phyloP scores from a whole-genome alignment of 805 yeast genomes.

The Candida ponderosae region DNA sequence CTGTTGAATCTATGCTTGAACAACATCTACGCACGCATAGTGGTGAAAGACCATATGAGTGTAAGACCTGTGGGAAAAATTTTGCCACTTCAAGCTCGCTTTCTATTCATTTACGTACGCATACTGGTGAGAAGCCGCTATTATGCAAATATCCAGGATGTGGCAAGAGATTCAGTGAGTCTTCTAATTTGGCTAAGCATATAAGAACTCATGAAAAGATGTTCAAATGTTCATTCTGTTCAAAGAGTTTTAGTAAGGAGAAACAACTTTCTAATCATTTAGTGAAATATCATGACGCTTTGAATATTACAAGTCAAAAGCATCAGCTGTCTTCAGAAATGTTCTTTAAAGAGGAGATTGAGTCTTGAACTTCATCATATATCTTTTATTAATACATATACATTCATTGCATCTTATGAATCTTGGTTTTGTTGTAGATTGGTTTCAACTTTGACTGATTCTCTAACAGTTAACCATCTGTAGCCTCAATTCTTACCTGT shows the following conservation, averaged over 20 bases:
- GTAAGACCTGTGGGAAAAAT: conserved; percentile 63
- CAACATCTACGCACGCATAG: conserved; percentile 84
- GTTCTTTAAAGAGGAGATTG: too few relatives aligned
- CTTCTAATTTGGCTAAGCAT: conserved; percentile 84
- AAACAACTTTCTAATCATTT: conserved; percentile 39
- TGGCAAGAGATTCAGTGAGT: conserved; percentile 78
- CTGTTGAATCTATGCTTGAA: conserved; percentile 66
- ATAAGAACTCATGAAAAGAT: conserved; percentile 64
- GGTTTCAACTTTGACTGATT: too few relatives aligned
- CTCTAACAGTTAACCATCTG: too few relatives aligned
- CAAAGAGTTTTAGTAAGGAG: conserved; percentile 41
- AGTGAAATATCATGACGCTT: conserved; percentile 13
- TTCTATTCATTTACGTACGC: conserved; percentile 77
- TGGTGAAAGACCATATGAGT: conserved; percentile 81
- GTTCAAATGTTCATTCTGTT: conserved; percentile 44
- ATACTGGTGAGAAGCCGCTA: conserved; percentile 87
- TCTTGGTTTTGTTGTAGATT: too few relatives aligned
- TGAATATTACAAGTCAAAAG: too few relatives aligned
- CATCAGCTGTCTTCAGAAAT: too few relatives aligned
- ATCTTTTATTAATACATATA: too few relatives aligned
- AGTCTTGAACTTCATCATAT: too few relatives aligned
- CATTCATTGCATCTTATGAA: too few relatives aligned
- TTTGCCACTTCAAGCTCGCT: conserved; percentile 81
- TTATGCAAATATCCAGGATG: conserved; percentile 76
- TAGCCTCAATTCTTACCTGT: too few relatives aligned